Evolutionary conservation across 192 early-diverging fungal species (phyloP), one percentile per base, ranked within the genome.

Genomic region (Umbelopsis isabellina): DNA sequence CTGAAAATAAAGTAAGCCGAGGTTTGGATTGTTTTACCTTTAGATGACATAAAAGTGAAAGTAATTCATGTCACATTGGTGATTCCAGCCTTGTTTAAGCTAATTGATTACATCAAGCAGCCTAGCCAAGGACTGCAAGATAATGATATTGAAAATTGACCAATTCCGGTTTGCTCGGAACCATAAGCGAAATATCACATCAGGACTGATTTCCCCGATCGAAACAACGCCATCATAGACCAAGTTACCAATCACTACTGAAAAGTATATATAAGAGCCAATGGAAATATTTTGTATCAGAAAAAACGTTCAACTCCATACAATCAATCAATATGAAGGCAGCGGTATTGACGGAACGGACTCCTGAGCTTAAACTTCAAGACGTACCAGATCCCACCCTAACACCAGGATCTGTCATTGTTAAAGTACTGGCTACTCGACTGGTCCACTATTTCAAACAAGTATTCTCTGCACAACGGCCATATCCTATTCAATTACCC

Each of bases 371-470:
- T 2, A 22, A 46, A 15, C 10, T 66, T 13, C 45, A 66, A 46
- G 49, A 74, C 9, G 46, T 78, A 16, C 69, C 66, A 16, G 35
- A 51, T 1, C 77, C 68, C 1, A 44, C 61, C n/a, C 30, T 68
- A 7, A 35, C 41, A 25, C 55, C 49, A 27, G 73, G 77, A 20
- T 73, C 71, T 7, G 70, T 68, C 0, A 49, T 74, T 21, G 66
- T 79, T 47, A 74, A 72, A 48, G 49, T 79, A 52, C 33, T 72
- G 9, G 77, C 77, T 25, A 55, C 73, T 18, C 67, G 70, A 1
- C 49, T 79, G 10, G 50, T 79, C n/a, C 67, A 65, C 46, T 79
- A 75, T 21, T 51, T 66, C 16, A 49, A 65, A 0, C 70, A 72
- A 25, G 55, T 72, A n/a, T 53, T 72, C 22, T 30, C 70, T 8